These are phyloP conservation scores for Eutypa lata DNA, from an alignment of 2,329 filamentous ascomycete species.

Conservation along the genomic window DNA sequence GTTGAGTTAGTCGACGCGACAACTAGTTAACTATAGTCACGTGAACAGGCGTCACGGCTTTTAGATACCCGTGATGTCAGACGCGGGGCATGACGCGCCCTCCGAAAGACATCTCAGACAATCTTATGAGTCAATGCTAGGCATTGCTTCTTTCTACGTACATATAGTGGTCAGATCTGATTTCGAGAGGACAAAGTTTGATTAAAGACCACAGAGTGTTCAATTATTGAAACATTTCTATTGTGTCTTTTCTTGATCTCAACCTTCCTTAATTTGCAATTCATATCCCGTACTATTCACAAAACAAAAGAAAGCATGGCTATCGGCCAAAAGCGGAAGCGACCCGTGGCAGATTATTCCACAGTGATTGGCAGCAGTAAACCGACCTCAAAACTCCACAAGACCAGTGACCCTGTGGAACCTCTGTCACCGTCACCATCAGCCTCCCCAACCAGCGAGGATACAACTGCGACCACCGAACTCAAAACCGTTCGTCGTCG, in stretches of 20 bases:
- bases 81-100: slow-evolving; percentile 16
- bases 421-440: not conserved
- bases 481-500: no score
- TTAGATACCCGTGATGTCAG: slow-evolving; percentile 4
- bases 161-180: not conserved
- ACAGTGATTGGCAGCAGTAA: not conserved
- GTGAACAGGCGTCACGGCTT: slow-evolving; percentile 16
- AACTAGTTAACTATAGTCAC: no score
- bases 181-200: no score
- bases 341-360: slow-evolving; percentile 3
- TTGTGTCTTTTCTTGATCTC: no score
- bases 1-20: no score
- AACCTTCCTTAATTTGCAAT: no score
- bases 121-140: not conserved
- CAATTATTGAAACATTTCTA: no score
- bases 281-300: no score
- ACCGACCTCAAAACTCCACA: not conserved
- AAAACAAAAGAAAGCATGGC: slow-evolving; percentile 15
- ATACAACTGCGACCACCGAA: no score
- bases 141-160: not conserved
- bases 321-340: slow-evolving; percentile 24
- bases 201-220: no score
- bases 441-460: slow-evolving; percentile 1
- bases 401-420: not conserved
- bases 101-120: slow-evolving; percentile 15